phyloP scores from a whole-genome alignment of 495 filamentous ascomycete species.

The Haplographium delicatum region DNA sequence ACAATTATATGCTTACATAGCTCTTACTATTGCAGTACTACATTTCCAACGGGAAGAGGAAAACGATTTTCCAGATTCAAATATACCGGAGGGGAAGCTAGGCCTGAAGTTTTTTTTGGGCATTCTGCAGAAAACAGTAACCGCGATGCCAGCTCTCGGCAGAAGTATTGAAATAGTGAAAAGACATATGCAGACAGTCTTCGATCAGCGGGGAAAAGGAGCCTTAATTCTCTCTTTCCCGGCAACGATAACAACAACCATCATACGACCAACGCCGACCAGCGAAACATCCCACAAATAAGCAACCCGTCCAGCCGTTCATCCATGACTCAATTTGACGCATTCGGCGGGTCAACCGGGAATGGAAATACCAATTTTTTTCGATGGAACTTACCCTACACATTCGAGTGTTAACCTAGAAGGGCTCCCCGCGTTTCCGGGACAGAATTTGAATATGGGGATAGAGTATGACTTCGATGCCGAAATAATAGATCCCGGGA shows the following conservation, averaged over 20 bases:
- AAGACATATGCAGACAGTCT: neutral
- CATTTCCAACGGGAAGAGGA: constrained; percentile 1
- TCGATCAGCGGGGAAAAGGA: neutral
- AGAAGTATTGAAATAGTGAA: constrained; percentile 1
- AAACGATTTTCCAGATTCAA: neutral
- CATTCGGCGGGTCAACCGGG: no score
- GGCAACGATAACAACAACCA: no score
- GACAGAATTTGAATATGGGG: constrained; percentile 1
- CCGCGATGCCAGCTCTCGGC: neutral
- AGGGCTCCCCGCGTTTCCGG: constrained; percentile 5
- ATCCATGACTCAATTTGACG: no score
- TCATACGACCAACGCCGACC: no score
- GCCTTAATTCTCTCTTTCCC: neutral
- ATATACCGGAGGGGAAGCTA: neutral
- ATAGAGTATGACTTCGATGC: neutral
- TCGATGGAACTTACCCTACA: no score
- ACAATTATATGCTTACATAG: constrained; percentile 1
- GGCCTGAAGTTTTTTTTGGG: constrained; percentile 2
- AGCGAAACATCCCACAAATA: no score
- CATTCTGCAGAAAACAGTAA: neutral
- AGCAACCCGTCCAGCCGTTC: no score
- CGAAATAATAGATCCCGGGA: neutral
- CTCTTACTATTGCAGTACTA: neutral
- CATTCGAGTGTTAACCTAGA: neutral
- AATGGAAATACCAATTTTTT: no score